phyloP scores from a whole-genome alignment of 1,284 basidiomycete genomes.

The Lentinula novae-zelandiae region DNA sequence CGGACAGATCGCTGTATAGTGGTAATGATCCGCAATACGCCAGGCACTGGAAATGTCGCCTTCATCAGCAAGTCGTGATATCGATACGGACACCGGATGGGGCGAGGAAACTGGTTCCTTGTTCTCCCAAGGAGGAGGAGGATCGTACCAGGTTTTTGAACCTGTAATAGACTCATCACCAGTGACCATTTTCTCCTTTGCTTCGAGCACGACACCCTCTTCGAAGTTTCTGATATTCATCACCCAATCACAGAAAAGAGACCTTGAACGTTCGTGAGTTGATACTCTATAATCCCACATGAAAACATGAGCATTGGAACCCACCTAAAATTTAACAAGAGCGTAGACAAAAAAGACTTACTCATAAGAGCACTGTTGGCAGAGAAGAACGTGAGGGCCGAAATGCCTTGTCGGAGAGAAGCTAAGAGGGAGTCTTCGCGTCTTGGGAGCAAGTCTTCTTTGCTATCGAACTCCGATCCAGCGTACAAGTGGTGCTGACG shows the following conservation, averaged over 20 bases:
- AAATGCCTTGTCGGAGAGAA: conserved; percentile 30
- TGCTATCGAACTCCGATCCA: conserved; percentile 1
- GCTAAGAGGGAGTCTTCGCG: conserved; percentile 23
- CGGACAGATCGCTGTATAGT: background rate
- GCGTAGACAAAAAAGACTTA: conserved; percentile 22
- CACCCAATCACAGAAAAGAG: background rate
- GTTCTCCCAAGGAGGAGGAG: background rate
- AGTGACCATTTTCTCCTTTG: background rate
- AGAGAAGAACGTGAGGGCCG: conserved; percentile 33
- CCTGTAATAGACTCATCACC: background rate
- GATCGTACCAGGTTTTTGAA: background rate
- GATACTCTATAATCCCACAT: conserved; percentile 27
- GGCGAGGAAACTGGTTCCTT: background rate
- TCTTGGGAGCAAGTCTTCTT: conserved; percentile 25
- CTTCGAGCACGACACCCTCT: background rate
- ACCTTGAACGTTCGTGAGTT: conserved; percentile 35
- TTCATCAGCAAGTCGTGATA: too few relatives aligned
- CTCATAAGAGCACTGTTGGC: conserved; percentile 36
- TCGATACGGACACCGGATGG: background rate
- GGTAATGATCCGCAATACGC: background rate
- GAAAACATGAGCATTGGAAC: conserved; percentile 7
- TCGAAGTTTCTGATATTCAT: background rate
- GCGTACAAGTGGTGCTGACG: background rate
- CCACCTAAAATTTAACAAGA: conserved; percentile 15
- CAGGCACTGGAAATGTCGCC: too few relatives aligned